Conservation (phyloP, 345 rosid species). For the Microthlaspi erraticum region DNA sequence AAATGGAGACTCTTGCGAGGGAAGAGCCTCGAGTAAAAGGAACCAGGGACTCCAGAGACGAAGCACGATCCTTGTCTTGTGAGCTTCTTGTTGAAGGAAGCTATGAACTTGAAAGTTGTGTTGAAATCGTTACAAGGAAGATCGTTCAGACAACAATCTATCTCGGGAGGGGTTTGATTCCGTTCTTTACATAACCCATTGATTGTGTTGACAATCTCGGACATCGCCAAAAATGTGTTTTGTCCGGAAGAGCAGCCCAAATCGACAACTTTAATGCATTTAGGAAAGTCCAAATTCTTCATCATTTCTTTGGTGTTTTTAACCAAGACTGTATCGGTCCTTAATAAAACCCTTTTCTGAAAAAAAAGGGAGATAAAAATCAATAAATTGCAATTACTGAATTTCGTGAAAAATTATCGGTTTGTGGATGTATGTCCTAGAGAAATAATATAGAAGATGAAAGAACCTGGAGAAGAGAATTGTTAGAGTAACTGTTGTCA, state of each 20-base stretch:
- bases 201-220: constrained; percentile 22
- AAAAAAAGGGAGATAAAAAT: background rate
- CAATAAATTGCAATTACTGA: too few species aligned
- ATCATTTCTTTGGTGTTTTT: constrained; percentile 20
- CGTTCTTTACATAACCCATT: constrained; percentile 2
- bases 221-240: constrained; percentile 43
- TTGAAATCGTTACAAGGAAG: constrained; percentile 55
- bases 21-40: constrained; percentile 56
- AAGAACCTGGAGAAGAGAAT: constrained; percentile 40
- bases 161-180: constrained; percentile 27
- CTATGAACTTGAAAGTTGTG: constrained; percentile 36
- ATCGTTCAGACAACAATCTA: constrained; percentile 52
- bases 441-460: background rate
- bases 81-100: constrained; percentile 17
- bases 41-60: constrained; percentile 50
- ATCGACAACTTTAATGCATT: constrained; percentile 42
- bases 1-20: constrained; percentile 45
- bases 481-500: constrained; percentile 37
- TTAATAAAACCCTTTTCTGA: constrained; percentile 22
- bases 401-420: too few species aligned
- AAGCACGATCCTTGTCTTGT: constrained; percentile 29
- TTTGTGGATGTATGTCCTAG: background rate
- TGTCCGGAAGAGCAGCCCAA: constrained; percentile 59
- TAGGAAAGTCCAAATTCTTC: constrained; percentile 22
- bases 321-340: constrained; percentile 17